These are phyloP conservation scores for Cercospora zeae-maydis DNA, from an alignment of 2,329 filamentous ascomycete genomes.

Conservation along the genomic window DNA sequence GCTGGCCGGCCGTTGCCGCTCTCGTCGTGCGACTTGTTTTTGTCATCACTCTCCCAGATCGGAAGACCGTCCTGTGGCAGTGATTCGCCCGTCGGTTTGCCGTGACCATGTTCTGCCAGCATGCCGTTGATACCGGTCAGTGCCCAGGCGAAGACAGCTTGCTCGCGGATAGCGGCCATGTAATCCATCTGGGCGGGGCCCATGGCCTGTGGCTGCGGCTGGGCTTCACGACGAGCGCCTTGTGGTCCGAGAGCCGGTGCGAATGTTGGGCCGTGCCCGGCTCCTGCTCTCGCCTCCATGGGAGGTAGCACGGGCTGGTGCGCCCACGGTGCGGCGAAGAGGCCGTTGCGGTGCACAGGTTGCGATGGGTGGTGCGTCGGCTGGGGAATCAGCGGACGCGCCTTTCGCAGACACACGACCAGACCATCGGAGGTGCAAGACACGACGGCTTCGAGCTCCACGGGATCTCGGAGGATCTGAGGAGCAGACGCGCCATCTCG, in stretches of 20 bases:
- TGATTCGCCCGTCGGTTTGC: constrained; percentile 61
- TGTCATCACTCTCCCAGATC: constrained; percentile 47
- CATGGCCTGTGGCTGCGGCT: constrained; percentile 42
- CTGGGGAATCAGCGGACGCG: constrained; percentile 65
- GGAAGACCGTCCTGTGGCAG: constrained; percentile 59
- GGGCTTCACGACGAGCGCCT: constrained; percentile 25
- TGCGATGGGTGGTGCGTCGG: constrained; percentile 48
- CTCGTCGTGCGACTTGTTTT: constrained; percentile 12
- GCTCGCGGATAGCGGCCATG: constrained; percentile 77
- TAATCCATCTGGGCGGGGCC: constrained; percentile 58
- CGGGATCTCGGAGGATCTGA: constrained; percentile 37
- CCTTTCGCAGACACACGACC: constrained; percentile 73
- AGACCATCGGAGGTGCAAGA: constrained; percentile 86
- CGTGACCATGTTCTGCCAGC: constrained; percentile 61
- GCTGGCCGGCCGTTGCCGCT: constrained; percentile 11
- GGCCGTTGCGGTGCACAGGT: constrained; percentile 55
- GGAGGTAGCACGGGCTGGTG: constrained; percentile 57
- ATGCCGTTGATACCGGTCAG: constrained; percentile 76
- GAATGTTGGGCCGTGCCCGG: constrained; percentile 35
- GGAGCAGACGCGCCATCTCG: constrained; percentile 22
- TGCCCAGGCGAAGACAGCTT: constrained; percentile 85
- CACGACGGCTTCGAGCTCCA: constrained; percentile 84
- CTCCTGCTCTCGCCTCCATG: constrained; percentile 35
- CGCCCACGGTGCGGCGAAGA: constrained; percentile 80
- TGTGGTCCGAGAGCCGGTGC: constrained; percentile 37